Evolutionary conservation across 75 land plant species (phyloP).

Genomic region (Pinus taeda): DNA sequence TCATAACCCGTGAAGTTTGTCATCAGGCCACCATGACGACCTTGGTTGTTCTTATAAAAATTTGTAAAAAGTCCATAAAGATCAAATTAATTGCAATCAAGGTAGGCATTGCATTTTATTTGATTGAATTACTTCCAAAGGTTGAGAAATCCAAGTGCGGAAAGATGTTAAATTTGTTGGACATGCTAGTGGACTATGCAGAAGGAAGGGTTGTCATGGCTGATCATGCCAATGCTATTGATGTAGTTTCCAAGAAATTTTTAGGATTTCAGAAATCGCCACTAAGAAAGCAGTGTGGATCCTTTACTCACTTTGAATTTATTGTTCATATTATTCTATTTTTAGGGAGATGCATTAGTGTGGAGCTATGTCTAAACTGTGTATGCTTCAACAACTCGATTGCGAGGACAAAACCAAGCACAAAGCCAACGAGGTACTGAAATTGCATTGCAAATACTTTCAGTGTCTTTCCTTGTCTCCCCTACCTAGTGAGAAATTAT

Average conservation of each 20-base stretch:
- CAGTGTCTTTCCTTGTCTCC: slow-evolving; percentile 28
- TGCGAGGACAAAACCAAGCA: slow-evolving; percentile 28
- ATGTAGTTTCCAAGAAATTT: slow-evolving; percentile 24
- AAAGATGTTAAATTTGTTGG: slow-evolving; percentile 26
- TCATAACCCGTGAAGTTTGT: slow-evolving; percentile 17
- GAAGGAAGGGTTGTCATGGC: slow-evolving; percentile 22
- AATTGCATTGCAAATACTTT: slow-evolving; percentile 32
- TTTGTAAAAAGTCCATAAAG: slow-evolving; percentile 22
- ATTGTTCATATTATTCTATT: slow-evolving; percentile 27
- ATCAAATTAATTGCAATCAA: slow-evolving; percentile 41
- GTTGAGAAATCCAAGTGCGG: too few relatives aligned
- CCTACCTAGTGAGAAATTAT: slow-evolving; percentile 13
- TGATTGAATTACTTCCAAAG: too few relatives aligned
- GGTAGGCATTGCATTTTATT: slow-evolving; percentile 7
- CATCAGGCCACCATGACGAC: slow-evolving; percentile 23
- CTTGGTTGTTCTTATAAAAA: slow-evolving; percentile 18
- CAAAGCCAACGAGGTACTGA: slow-evolving; percentile 35
- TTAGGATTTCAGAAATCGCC: slow-evolving; percentile 5
- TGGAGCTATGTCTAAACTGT: slow-evolving; percentile 43
- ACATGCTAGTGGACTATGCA: slow-evolving; percentile 28
- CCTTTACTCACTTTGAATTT: slow-evolving; percentile 23
- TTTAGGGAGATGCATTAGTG: slow-evolving; percentile 41
- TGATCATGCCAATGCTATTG: background rate
- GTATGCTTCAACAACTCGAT: slow-evolving; percentile 28
- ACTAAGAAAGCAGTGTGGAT: slow-evolving; percentile 32